phyloP scores from a whole-genome alignment of 208 protist genomes.

The Jaenimonas drosophilae region DNA sequence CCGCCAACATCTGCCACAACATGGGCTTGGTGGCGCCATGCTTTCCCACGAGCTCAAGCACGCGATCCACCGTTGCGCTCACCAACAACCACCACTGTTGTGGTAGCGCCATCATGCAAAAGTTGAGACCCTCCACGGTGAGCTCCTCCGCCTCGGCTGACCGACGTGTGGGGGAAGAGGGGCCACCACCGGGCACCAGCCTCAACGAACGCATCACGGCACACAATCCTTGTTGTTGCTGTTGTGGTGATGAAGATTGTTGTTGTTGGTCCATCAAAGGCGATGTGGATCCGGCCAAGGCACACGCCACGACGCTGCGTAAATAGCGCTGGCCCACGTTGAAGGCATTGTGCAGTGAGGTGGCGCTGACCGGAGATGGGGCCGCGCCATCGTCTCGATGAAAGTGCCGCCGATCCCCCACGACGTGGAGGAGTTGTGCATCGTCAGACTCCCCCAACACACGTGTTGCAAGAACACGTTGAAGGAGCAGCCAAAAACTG shows the following conservation, averaged over 20 bases:
- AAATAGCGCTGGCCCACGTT: constrained; percentile 40
- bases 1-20: constrained; percentile 70
- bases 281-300: constrained; percentile 44
- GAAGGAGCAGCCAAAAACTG: too few relatives aligned
- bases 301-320: constrained; percentile 43
- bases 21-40: constrained; percentile 17
- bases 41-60: constrained; percentile 15
- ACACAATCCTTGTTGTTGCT: constrained; percentile 19
- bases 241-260: too few relatives aligned
- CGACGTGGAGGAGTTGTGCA: constrained; percentile 21
- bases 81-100: constrained; percentile 84
- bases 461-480: too few relatives aligned
- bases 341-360: constrained; percentile 49
- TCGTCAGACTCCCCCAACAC: too few relatives aligned
- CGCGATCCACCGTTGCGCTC: constrained; percentile 61
- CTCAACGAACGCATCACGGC: constrained; percentile 43
- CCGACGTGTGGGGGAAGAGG: too few relatives aligned
- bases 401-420: constrained; percentile 27
- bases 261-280: too few relatives aligned
- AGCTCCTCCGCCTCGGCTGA: too few relatives aligned
- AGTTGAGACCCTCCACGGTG: constrained; percentile 60
- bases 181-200: too few relatives aligned
- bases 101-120: constrained; percentile 78
- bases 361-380: constrained; percentile 22
- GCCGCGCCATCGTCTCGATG: background rate